Percentiles rank a stretch among this genome's conserved stretches.
These are phyloP conservation scores for Tilletia horrida DNA, from an alignment of 1,284 basidiomycete species.

Conservation along the genomic window DNA sequence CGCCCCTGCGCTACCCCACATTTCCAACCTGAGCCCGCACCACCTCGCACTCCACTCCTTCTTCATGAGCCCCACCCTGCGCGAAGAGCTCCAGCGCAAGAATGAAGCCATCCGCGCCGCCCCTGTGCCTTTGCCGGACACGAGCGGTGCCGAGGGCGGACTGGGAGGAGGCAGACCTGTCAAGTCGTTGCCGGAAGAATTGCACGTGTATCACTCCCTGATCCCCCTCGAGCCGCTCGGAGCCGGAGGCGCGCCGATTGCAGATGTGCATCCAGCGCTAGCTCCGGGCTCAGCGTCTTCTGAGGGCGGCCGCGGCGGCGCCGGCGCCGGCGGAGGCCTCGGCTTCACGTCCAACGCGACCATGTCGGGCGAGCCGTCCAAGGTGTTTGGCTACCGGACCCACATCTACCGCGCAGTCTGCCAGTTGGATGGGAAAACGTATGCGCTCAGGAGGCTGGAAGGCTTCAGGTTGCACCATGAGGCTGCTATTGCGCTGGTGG, in stretches of 20 bases:
- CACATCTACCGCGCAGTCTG: constrained; percentile 79
- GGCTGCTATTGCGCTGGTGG: constrained; percentile 75
- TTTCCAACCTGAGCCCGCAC: constrained; percentile 58
- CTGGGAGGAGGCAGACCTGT: constrained; percentile 39
- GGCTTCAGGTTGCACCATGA: constrained; percentile 72
- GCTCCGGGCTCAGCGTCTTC: background rate
- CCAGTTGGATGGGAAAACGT: constrained; percentile 72
- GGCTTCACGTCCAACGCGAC: constrained; percentile 25
- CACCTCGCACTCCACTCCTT: constrained; percentile 58
- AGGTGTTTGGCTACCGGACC: constrained; percentile 64
- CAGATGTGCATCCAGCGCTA: constrained; percentile 14
- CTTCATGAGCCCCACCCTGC: constrained; percentile 71
- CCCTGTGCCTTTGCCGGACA: background rate
- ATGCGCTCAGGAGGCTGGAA: constrained; percentile 78
- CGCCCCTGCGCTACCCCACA: constrained; percentile 64
- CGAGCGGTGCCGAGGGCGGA: constrained; percentile 55
- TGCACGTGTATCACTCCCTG: constrained; percentile 86
- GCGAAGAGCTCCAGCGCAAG: constrained; percentile 74
- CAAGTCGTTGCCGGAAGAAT: constrained; percentile 71
- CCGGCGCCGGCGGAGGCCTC: background rate
- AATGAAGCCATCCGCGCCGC: constrained; percentile 65
- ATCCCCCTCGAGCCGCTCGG: constrained; percentile 67
- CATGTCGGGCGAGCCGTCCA: constrained; percentile 46
- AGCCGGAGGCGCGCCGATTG: background rate
- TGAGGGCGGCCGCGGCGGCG: background rate